phyloP scores from a whole-genome alignment of 192 early-diverging fungal genomes.

The Coemansia umbellata region DNA sequence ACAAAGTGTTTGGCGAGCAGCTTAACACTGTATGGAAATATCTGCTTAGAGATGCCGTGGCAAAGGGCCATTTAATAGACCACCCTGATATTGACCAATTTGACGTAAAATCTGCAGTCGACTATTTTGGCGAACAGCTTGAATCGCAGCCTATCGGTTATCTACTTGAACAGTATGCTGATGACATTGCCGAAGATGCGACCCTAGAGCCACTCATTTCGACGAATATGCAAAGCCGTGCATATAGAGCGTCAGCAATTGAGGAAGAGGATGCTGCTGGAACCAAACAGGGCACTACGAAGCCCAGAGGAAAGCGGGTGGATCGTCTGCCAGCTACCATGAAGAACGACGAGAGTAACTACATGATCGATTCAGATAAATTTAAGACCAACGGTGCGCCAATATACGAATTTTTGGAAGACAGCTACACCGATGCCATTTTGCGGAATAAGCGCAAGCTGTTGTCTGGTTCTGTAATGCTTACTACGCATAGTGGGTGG shows the following conservation, averaged over 20 bases:
- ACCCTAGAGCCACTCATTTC: not conserved
- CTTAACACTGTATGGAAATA: slow-evolving; percentile 20
- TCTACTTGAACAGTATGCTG: slow-evolving; percentile 13
- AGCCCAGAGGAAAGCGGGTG: not conserved
- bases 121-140: slow-evolving; percentile 15
- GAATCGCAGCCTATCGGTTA: slow-evolving; percentile 1
- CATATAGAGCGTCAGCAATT: too few species aligned
- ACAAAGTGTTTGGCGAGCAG: not conserved
- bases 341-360: slow-evolving; percentile 1
- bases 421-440: not conserved
- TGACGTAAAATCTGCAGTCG: slow-evolving; percentile 6
- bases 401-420: slow-evolving; percentile 14
- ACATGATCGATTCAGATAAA: not conserved
- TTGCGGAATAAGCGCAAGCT: not conserved
- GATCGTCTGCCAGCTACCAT: slow-evolving; percentile 26
- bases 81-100: slow-evolving; percentile 11
- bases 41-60: slow-evolving; percentile 29
- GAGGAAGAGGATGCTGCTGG: too few species aligned
- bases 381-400: not conserved
- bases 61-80: slow-evolving; percentile 9
- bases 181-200: slow-evolving; percentile 5
- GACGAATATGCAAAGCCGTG: too few species aligned
- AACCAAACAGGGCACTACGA: not conserved
- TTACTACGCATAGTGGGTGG: slow-evolving; percentile 19
- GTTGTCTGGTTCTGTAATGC: slow-evolving; percentile 2